These are phyloP conservation scores for Pseudogymnoascus destructans DNA, from an alignment of 2,329 filamentous ascomycete genomes.

Conservation along the genomic window DNA sequence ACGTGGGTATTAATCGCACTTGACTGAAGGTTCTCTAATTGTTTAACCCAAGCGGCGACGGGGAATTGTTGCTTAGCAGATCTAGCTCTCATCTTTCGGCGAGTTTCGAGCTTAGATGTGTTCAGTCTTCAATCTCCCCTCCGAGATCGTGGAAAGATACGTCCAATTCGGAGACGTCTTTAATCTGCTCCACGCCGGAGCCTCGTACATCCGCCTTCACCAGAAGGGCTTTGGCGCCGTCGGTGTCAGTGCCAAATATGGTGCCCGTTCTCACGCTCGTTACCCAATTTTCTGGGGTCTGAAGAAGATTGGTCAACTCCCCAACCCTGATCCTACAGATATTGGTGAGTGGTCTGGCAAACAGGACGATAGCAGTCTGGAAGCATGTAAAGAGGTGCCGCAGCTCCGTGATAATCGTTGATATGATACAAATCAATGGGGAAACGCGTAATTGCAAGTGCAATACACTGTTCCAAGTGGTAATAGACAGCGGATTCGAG, in stretches of 20 bases:
- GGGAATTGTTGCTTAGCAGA: constrained; percentile 54
- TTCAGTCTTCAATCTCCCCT: constrained; percentile 54
- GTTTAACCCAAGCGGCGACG: constrained; percentile 53
- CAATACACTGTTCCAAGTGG: constrained; percentile 59
- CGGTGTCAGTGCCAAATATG: constrained; percentile 56
- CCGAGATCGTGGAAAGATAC: constrained; percentile 43
- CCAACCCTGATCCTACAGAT: constrained; percentile 53
- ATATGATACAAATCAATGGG: constrained; percentile 52
- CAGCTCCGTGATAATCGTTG: constrained; percentile 51
- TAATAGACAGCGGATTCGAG: constrained; percentile 56
- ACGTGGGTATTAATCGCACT: constrained; percentile 41
- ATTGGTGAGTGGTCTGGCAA: constrained; percentile 43
- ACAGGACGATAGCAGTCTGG: constrained; percentile 44
- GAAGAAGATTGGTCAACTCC: constrained; percentile 55
- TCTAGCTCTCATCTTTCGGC: constrained; percentile 50
- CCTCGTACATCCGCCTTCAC: constrained; percentile 51
- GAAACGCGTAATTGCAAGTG: constrained; percentile 48
- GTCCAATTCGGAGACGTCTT: constrained; percentile 43
- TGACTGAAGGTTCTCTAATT: constrained; percentile 47
- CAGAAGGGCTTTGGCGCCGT: constrained; percentile 57
- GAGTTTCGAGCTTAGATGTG: constrained; percentile 40
- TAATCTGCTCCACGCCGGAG: constrained; percentile 52
- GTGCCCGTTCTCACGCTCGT: constrained; percentile 50
- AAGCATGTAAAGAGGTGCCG: constrained; percentile 51
- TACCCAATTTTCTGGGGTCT: constrained; percentile 57